These are phyloP conservation scores for Cutaneotrichosporon cyanovorans DNA, from an alignment of 1,284 basidiomycete species.

Conservation along the genomic window DNA sequence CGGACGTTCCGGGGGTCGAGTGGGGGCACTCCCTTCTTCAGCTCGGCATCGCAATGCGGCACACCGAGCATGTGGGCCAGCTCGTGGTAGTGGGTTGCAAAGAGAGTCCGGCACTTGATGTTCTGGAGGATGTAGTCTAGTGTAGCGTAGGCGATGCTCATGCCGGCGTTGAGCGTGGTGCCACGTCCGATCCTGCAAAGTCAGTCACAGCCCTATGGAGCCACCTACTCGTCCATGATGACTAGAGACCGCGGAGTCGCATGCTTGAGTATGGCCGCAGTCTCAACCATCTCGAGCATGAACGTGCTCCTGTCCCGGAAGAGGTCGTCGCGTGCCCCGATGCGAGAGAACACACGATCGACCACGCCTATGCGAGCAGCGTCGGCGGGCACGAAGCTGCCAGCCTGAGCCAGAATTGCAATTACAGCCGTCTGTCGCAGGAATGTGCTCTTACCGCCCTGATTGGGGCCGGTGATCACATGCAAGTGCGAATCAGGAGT, in stretches of 20 bases:
- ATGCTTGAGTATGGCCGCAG: conserved; percentile 55
- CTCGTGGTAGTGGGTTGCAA: conserved; percentile 97
- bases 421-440: conserved; percentile 88
- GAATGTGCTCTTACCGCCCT: conserved; percentile 87
- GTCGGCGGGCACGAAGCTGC: conserved; percentile 86
- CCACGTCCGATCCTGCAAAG: conserved; percentile 64
- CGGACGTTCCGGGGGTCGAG: neutral
- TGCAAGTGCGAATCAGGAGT: conserved; percentile 56
- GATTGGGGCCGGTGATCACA: conserved; percentile 91
- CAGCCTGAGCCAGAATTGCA: conserved; percentile 82
- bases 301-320: conserved; percentile 90
- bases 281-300: conserved; percentile 51
- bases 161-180: conserved; percentile 82
- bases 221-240: conserved; percentile 76
- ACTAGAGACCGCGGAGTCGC: conserved; percentile 78
- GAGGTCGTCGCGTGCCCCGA: conserved; percentile 94
- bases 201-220: neutral
- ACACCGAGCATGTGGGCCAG: conserved; percentile 65
- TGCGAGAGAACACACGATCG: conserved; percentile 82
- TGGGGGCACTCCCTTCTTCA: conserved; percentile 1
- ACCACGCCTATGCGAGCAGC: conserved; percentile 72
- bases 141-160: conserved; percentile 87
- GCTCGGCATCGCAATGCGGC: neutral
- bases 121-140: conserved; percentile 68
- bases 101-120: conserved; percentile 75